Percentiles rank a stretch among this genome's conserved stretches.
phyloP scores from a whole-genome alignment of 169 alveolate species.

The Eimeria necatrix region DNA sequence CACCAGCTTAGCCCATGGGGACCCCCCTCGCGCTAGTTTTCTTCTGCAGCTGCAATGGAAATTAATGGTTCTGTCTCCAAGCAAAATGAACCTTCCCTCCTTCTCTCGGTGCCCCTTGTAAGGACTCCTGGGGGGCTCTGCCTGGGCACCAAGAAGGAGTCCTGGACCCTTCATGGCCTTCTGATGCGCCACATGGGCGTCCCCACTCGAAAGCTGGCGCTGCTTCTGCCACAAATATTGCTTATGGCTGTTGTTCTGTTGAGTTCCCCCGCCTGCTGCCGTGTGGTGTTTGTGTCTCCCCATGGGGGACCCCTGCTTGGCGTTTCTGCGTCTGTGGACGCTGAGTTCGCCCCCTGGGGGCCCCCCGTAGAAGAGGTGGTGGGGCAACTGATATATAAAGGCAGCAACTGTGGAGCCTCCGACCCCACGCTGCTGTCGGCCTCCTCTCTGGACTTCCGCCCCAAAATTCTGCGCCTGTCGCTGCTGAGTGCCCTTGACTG shows the following conservation, averaged over 20 bases:
- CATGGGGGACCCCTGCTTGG: background rate
- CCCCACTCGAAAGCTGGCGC: background rate
- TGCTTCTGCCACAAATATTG: background rate
- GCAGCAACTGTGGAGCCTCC: background rate
- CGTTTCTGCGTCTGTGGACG: slow-evolving; percentile 8
- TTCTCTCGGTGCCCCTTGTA: too few relatives aligned
- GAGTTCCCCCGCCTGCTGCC: background rate
- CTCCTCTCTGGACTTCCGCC: slow-evolving; percentile 14
- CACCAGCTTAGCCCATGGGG: too few relatives aligned
- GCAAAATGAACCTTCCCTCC: too few relatives aligned
- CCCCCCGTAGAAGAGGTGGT: slow-evolving; percentile 19
- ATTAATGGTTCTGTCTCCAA: too few relatives aligned
- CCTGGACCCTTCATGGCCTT: too few relatives aligned
- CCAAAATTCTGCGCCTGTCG: background rate
- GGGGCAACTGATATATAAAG: slow-evolving; percentile 17
- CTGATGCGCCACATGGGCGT: too few relatives aligned
- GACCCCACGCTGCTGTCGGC: background rate
- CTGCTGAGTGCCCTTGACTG: background rate
- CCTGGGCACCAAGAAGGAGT: too few relatives aligned
- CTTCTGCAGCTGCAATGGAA: too few relatives aligned
- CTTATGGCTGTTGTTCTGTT: background rate
- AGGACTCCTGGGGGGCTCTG: too few relatives aligned
- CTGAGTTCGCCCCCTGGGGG: slow-evolving; percentile 34
- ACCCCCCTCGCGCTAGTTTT: too few relatives aligned
- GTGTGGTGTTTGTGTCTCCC: slow-evolving; percentile 6